Conservation (phyloP, 202 grass and related monocot species). For the Cymbopogon flexuosus region DNA sequence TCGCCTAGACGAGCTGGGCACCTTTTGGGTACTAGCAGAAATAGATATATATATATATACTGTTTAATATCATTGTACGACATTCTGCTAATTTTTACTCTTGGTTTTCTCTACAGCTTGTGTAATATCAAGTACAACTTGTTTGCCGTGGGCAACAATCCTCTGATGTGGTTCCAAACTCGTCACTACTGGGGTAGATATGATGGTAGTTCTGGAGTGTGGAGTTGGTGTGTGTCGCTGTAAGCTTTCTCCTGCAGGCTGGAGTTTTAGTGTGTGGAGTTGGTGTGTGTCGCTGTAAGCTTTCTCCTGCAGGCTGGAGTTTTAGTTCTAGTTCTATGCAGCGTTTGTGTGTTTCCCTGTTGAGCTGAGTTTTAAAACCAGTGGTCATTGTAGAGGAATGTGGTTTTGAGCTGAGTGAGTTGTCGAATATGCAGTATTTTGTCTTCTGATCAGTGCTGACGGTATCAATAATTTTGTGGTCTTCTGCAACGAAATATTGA, state of each 20-base stretch:
- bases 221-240: neutral
- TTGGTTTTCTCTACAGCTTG: slow-evolving; percentile 20
- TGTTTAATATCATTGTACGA: neutral
- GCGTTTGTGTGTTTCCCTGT: neutral
- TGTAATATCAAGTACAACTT: neutral
- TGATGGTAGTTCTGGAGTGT: neutral
- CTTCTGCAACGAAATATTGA: neutral
- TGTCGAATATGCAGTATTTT: neutral
- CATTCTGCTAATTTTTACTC: neutral
- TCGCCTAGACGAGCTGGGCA: neutral
- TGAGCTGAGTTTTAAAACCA: neutral
- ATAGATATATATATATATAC: slow-evolving; percentile 11
- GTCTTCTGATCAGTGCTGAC: no score
- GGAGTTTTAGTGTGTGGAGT: neutral
- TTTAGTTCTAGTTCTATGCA: neutral
- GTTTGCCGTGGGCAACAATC: neutral
- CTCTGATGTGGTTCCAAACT: neutral
- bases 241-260: neutral
- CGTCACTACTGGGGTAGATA: neutral
- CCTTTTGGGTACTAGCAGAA: neutral
- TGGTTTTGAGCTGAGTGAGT: neutral
- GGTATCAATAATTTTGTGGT: no score
- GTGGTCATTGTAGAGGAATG: neutral
- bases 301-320: neutral
- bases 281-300: neutral